These are phyloP conservation scores for Calocybe gangraenosa DNA, from an alignment of 768 basidiomycete species.

Conservation along the genomic window DNA sequence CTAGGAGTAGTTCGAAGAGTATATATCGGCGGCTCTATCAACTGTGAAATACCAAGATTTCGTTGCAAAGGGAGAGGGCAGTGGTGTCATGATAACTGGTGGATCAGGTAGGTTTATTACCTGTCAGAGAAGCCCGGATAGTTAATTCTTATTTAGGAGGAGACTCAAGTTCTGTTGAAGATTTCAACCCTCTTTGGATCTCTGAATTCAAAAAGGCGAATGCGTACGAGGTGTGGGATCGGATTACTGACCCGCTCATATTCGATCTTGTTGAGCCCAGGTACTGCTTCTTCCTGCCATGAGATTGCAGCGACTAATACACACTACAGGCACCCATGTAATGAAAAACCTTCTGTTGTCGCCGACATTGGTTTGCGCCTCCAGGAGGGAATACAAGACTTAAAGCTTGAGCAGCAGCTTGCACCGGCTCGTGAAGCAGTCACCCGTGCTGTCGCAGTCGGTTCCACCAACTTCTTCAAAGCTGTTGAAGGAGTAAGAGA, in stretches of 20 bases:
- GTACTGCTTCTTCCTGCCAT: slow-evolving; percentile 35
- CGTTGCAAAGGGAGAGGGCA: slow-evolving; percentile 59
- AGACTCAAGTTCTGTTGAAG: slow-evolving; percentile 57
- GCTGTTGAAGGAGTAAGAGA: slow-evolving; percentile 87
- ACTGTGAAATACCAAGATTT: slow-evolving; percentile 91
- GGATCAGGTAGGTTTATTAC: slow-evolving; percentile 39
- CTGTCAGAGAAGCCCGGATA: background rate
- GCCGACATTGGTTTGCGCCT: slow-evolving; percentile 90
- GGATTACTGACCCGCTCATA: slow-evolving; percentile 83
- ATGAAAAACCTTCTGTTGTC: slow-evolving; percentile 83
- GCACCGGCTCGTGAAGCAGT: slow-evolving; percentile 91
- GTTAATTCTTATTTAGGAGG: slow-evolving; percentile 33
- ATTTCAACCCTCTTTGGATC: slow-evolving; percentile 89
- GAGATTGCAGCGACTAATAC: background rate
- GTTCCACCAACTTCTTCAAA: slow-evolving; percentile 81
- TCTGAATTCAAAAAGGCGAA: slow-evolving; percentile 83
- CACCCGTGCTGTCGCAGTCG: slow-evolving; percentile 64
- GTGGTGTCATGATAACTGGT: slow-evolving; percentile 64
- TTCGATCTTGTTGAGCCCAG: slow-evolving; percentile 96
- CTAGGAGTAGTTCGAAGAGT: slow-evolving; percentile 77
- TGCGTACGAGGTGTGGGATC: slow-evolving; percentile 88
- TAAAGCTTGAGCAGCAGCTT: slow-evolving; percentile 91
- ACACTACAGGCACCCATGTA: slow-evolving; percentile 79
- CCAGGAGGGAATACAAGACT: slow-evolving; percentile 90
- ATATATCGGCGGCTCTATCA: slow-evolving; percentile 82